Base-by-base conservation (phyloP, 2,329 filamentous ascomycete genomes). In the Pyrenochaeta sp. region DNA sequence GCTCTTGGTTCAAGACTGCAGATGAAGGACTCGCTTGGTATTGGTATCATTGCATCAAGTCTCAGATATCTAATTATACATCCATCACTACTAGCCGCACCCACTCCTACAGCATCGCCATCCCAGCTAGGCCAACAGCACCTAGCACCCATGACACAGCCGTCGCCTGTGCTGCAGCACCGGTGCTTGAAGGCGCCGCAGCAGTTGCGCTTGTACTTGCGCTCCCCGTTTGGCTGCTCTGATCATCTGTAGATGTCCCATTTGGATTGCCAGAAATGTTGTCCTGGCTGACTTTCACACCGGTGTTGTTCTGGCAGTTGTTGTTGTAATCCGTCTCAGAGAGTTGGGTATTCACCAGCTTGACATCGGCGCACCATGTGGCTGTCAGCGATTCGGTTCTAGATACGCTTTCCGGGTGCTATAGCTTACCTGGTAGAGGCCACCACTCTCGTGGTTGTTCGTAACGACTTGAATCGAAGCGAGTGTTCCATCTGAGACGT, bases 401-500 rank as follows among this genome's bases (percentile, higher is more conserved):
- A 34, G 40, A 28, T 42, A 28, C 15, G 30, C 7, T 19, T 25
- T 13, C 15, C 4, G 28, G 15, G 5, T 28, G 10, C 32, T 19
- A 42, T n/a, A 24, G 68, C 79, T 58, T 71, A 84, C 82, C 69
- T 84, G 90, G 77, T 92, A 93, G 32, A 93, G 78, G 15, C 89
- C 87, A 39, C 82, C 83, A 22, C 82, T 84, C 3, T 79, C 80
- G 24, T 85, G 81, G 28, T 86, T 87, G 46, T 87, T 81, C 3
- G 87, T 89, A 36, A 92, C 83, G 50, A 93, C 86, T 78, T 92
- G 90, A 54, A 93, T 79, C 32, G 86, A 89, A 13, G 84, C 90
- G 47, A 85, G 81, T 63, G 84, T 83, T 42, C 90, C 90, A 37
- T 90, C 86, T 25, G 73, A 74, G 37, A 88, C 76, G 48, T 81